Evolutionary conservation across 371 early-diverging fungal species (phyloP).

Genomic region (Mucor racemosus): DNA sequence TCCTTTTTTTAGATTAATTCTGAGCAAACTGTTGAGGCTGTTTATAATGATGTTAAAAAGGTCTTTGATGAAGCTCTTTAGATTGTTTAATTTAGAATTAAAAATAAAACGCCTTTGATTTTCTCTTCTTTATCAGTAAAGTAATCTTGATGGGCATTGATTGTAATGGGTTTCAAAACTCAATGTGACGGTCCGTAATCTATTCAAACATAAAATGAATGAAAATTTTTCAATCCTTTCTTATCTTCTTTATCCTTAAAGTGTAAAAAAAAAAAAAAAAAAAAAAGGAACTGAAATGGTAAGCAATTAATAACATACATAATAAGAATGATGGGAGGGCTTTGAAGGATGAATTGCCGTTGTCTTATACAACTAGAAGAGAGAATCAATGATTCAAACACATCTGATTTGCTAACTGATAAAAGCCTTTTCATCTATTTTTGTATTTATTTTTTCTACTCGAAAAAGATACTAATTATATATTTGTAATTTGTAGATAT

Average conservation of each 20-base stretch:
- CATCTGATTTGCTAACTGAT: constrained; percentile 37
- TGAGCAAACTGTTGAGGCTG: constrained; percentile 56
- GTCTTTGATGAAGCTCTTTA: constrained; percentile 40
- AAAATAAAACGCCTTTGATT: not conserved
- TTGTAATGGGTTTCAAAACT: not conserved
- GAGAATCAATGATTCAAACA: constrained; percentile 30
- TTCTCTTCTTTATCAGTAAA: not conserved
- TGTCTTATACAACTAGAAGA: constrained; percentile 29
- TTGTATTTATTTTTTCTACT: not conserved
- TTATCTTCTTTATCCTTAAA: constrained; percentile 2
- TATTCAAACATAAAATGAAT: not conserved
- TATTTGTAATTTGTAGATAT: not conserved
- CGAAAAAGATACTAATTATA: constrained; percentile 4
- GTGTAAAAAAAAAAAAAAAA: not conserved
- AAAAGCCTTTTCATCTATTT: not conserved
- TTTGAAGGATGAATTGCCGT: constrained; percentile 26
- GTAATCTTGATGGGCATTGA: not conserved
- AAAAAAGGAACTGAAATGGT: constrained; percentile 1
- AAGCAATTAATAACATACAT: not conserved
- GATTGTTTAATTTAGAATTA: not conserved
- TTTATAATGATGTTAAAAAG: constrained; percentile 58
- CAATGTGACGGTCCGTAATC: not conserved
- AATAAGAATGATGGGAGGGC: not conserved
- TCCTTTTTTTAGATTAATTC: constrained; percentile 58
- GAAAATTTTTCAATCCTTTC: not conserved